Conservation (phyloP, 139 green algal species). For the Chlamydomonas schloesseri region DNA sequence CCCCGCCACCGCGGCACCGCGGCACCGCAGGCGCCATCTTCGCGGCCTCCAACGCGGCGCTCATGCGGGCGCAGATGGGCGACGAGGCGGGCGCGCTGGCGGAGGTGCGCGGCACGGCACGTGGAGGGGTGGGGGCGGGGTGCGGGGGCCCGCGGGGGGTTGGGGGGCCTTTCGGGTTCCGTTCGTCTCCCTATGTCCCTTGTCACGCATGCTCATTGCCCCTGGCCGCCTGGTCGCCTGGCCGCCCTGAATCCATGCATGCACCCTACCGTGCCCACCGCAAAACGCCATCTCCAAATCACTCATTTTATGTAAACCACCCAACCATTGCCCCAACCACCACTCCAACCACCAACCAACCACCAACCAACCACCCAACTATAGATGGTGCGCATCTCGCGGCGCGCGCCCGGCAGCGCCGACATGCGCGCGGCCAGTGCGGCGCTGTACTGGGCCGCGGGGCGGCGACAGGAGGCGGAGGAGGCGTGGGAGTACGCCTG, state of each 20-base stretch:
- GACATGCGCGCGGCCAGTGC: conserved; percentile 89
- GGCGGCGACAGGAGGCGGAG: conserved; percentile 71
- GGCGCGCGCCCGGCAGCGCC: conserved; percentile 79
- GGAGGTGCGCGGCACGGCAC: conserved; percentile 63
- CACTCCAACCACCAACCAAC: too few relatives aligned
- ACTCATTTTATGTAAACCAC: too few relatives aligned
- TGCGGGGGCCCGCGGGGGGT: neutral
- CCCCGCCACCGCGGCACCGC: too few relatives aligned
- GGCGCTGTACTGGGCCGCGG: conserved; percentile 80
- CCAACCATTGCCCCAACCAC: too few relatives aligned
- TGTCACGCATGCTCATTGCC: too few relatives aligned
- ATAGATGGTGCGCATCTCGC: conserved; percentile 73
- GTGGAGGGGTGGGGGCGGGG: neutral
- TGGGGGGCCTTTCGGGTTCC: neutral
- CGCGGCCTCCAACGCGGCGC: conserved; percentile 72
- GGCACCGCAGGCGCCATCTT: conserved; percentile 69
- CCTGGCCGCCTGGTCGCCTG: neutral
- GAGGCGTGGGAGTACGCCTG: conserved; percentile 82
- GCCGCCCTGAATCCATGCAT: neutral
- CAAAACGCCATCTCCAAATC: too few relatives aligned
- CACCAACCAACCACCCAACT: neutral
- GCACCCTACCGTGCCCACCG: too few relatives aligned
- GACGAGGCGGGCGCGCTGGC: conserved; percentile 64
- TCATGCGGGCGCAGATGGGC: conserved; percentile 84
- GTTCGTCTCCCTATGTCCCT: too few relatives aligned